Evolutionary conservation across 805 yeast genomes (phyloP).

Genomic region (Saturnispora diversa): DNA sequence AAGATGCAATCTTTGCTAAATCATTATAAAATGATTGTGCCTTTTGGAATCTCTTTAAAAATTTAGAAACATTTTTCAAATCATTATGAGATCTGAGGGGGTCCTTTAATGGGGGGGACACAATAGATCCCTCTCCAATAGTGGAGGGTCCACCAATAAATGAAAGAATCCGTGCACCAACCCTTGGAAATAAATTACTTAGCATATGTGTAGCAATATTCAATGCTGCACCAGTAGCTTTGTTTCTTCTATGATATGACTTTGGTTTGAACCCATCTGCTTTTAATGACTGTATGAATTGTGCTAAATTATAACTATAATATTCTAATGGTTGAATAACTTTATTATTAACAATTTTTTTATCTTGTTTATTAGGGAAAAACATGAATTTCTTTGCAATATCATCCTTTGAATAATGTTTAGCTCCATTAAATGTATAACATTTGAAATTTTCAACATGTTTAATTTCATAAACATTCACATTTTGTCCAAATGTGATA

Average conservation of each 20-base stretch:
- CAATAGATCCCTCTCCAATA: conserved; percentile 56
- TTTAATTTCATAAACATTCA: conserved; percentile 47
- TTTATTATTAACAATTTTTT: conserved; percentile 23
- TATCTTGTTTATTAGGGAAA: conserved; percentile 21
- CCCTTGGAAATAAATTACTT: conserved; percentile 33
- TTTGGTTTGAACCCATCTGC: conserved; percentile 43
- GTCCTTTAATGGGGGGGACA: conserved; percentile 46
- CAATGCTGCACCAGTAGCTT: conserved; percentile 56
- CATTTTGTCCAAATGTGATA: conserved; percentile 52
- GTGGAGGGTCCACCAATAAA: conserved; percentile 63
- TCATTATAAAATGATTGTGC: conserved; percentile 42
- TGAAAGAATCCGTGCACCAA: conserved; percentile 47
- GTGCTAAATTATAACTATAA: conserved; percentile 44
- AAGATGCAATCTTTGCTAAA: conserved; percentile 40
- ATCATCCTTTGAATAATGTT: conserved; percentile 41
- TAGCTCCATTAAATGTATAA: conserved; percentile 49
- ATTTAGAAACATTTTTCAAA: conserved; percentile 37
- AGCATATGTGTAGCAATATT: conserved; percentile 38
- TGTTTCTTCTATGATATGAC: conserved; percentile 38
- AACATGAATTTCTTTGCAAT: conserved; percentile 36
- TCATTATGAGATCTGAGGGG: conserved; percentile 64
- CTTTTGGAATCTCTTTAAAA: conserved; percentile 33
- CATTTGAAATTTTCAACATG: conserved; percentile 29
- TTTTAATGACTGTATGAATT: conserved; percentile 40
- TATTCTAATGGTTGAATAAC: conserved; percentile 41